phyloP scores from a whole-genome alignment of 495 filamentous ascomycete species.

The Hypomontagnella monticulosa region DNA sequence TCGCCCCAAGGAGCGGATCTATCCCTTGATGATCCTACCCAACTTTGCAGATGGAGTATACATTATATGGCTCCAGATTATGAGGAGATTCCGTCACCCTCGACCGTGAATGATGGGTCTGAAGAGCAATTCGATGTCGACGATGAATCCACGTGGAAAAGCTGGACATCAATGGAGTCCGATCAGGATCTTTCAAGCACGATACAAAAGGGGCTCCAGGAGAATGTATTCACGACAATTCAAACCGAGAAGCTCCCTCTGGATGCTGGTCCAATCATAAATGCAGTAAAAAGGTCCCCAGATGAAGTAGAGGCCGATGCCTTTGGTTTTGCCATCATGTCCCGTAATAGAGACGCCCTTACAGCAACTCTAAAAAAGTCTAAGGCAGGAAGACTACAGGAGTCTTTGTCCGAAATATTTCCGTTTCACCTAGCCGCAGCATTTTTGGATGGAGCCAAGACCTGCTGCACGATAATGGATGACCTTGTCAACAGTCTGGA shows the following conservation, averaged over 20 bases:
- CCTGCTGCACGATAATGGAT: slow-evolving; percentile 50
- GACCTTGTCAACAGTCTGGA: background rate
- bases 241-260: slow-evolving; percentile 41
- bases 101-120: background rate
- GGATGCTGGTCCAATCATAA: slow-evolving; percentile 37
- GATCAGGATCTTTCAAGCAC: slow-evolving; percentile 24
- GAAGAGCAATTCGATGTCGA: slow-evolving; percentile 28
- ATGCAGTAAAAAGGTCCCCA: slow-evolving; percentile 39
- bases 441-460: slow-evolving; percentile 52
- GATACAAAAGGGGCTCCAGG: slow-evolving; percentile 43
- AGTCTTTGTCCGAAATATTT: slow-evolving; percentile 37
- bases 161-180: slow-evolving; percentile 33
- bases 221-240: slow-evolving; percentile 47
- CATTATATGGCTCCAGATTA: background rate
- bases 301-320: slow-evolving; percentile 47
- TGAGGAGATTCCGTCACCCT: background rate
- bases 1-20: no score
- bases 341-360: slow-evolving; percentile 43
- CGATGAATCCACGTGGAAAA: slow-evolving; percentile 44
- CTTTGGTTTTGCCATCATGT: slow-evolving; percentile 54
- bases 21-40: background rate
- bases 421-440: slow-evolving; percentile 53
- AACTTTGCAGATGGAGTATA: slow-evolving; percentile 25
- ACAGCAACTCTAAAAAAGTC: background rate
- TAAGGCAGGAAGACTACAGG: no score